Evolutionary conservation across 2,329 filamentous ascomycete species (phyloP).

Genomic region (Nakataea oryzae): DNA sequence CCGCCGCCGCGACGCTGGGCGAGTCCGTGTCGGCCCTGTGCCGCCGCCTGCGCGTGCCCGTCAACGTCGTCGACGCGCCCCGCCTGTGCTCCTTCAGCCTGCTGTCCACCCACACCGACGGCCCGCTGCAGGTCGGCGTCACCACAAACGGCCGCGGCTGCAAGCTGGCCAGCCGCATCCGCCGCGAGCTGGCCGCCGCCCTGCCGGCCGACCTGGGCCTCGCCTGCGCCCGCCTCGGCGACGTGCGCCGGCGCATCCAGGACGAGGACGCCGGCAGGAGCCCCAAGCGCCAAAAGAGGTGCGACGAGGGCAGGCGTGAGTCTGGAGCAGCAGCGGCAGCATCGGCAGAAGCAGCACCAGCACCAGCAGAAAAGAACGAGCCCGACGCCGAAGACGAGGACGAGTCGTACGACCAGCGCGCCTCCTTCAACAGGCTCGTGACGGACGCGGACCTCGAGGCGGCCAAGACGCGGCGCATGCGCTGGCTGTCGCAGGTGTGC

Average conservation of each 20-base stretch:
- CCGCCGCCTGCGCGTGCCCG: constrained; percentile 68
- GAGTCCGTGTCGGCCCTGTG: constrained; percentile 63
- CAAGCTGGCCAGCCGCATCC: constrained; percentile 81
- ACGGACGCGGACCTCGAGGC: constrained; percentile 62
- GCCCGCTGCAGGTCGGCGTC: constrained; percentile 86
- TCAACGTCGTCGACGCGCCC: constrained; percentile 87
- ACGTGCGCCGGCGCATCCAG: constrained; percentile 59
- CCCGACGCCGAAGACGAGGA: constrained; percentile 25
- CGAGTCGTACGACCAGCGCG: constrained; percentile 62
- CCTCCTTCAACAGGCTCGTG: constrained; percentile 77
- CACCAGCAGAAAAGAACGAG: neutral
- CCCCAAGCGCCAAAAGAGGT: constrained; percentile 15
- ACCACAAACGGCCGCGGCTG: constrained; percentile 93
- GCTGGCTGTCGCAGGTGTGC: constrained; percentile 93
- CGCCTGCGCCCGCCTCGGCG: constrained; percentile 70
- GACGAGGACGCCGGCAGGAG: constrained; percentile 48
- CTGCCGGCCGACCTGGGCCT: constrained; percentile 66
- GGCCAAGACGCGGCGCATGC: constrained; percentile 69
- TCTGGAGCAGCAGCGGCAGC: too few relatives aligned
- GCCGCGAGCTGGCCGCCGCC: constrained; percentile 74
- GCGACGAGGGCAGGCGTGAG: constrained; percentile 30
- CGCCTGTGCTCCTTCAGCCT: constrained; percentile 82
- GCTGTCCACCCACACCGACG: constrained; percentile 80
- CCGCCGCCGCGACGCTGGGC: constrained; percentile 30
- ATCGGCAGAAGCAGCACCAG: neutral